Conservation (phyloP, 805 yeast species). For the Yarrowia sp. region DNA sequence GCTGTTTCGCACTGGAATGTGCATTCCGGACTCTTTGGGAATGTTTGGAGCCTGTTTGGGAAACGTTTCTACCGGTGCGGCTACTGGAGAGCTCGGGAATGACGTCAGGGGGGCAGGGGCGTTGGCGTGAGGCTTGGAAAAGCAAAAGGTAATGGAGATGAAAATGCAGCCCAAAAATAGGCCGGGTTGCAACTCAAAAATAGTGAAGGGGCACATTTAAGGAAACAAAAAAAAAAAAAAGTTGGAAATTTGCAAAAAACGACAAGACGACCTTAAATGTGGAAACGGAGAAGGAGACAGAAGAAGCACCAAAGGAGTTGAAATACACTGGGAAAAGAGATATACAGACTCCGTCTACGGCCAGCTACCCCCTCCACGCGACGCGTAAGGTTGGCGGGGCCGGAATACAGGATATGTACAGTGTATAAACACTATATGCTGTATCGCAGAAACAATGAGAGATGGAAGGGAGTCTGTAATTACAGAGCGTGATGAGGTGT, state of each 20-base stretch:
- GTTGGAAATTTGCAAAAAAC: background rate
- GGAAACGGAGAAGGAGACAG: too few species aligned
- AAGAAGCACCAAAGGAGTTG: too few species aligned
- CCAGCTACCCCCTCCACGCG: conserved; percentile 6
- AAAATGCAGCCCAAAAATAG: conserved; percentile 4
- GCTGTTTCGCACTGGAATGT: background rate
- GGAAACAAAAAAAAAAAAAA: background rate
- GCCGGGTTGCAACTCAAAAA: too few species aligned
- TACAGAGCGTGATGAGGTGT: conserved; percentile 9
- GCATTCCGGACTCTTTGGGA: conserved; percentile 6
- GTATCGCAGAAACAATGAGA: conserved; percentile 26
- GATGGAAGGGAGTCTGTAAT: conserved; percentile 19
- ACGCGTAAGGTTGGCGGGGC: conserved; percentile 39
- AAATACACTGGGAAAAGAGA: too few species aligned
- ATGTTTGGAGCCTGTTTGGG: conserved; percentile 19
- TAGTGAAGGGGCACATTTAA: background rate
- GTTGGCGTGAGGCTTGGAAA: conserved; percentile 17
- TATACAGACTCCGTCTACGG: too few species aligned
- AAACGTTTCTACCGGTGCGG: conserved; percentile 35
- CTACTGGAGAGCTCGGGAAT: conserved; percentile 17
- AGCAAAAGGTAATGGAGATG: background rate
- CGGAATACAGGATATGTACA: conserved; percentile 22
- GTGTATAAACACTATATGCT: conserved; percentile 27
- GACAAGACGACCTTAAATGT: background rate
- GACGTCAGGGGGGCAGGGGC: conserved; percentile 38